Evolutionary conservation across 1,284 basidiomycete genomes (phyloP).

Genomic region (Cerrena zonata): DNA sequence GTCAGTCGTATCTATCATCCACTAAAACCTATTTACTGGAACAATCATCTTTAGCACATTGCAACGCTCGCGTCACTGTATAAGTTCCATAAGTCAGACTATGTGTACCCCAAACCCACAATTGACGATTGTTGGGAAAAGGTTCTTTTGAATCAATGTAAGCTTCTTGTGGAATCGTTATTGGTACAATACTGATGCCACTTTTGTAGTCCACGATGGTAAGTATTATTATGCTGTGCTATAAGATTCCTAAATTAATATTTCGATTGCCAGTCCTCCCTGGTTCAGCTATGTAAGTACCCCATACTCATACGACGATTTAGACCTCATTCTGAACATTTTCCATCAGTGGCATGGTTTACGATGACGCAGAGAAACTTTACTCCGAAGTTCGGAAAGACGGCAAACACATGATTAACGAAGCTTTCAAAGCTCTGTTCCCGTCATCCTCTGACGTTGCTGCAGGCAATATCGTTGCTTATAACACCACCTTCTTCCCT

Average conservation of each 20-base stretch:
- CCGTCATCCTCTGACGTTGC: slow-evolving; percentile 46
- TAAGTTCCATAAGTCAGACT: slow-evolving; percentile 48
- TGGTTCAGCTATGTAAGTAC: slow-evolving; percentile 78
- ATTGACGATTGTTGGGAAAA: slow-evolving; percentile 92
- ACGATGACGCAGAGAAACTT: slow-evolving; percentile 86
- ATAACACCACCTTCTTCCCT: slow-evolving; percentile 76
- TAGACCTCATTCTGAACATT: not conserved
- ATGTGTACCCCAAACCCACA: slow-evolving; percentile 74
- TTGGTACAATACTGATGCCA: no score
- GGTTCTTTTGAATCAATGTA: slow-evolving; percentile 83
- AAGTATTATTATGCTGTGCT: slow-evolving; percentile 23
- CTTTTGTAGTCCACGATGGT: slow-evolving; percentile 72
- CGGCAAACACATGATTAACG: slow-evolving; percentile 66
- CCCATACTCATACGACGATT: not conserved
- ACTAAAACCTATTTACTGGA: not conserved
- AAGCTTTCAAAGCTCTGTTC: slow-evolving; percentile 71
- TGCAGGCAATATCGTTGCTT: slow-evolving; percentile 51
- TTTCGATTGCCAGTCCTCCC: slow-evolving; percentile 65
- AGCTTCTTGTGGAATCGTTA: no score
- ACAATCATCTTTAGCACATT: slow-evolving; percentile 44
- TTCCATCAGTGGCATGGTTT: slow-evolving; percentile 72
- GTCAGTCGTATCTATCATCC: slow-evolving; percentile 30
- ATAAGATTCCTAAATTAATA: no score
- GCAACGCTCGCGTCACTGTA: slow-evolving; percentile 80
- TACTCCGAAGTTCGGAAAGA: slow-evolving; percentile 75